These are phyloP conservation scores for Saccharomycodes ludwigii DNA, from an alignment of 805 yeast genomes.

Conservation along the genomic window DNA sequence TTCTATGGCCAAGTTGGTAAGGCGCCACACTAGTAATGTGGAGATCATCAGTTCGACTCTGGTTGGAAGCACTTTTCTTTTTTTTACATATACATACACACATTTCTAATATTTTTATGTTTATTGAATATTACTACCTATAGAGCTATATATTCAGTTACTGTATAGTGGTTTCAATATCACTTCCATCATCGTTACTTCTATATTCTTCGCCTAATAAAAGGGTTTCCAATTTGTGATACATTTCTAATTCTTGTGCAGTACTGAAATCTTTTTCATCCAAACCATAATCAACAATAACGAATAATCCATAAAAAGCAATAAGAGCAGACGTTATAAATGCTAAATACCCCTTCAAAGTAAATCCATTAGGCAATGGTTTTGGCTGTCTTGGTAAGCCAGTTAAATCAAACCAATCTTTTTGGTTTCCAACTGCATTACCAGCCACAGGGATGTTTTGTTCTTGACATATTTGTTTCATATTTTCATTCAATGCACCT, in stretches of 20 bases:
- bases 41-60: conserved; percentile 71
- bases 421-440: conserved; percentile 60
- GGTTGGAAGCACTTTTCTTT: conserved; percentile 64
- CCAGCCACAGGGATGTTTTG: conserved; percentile 39
- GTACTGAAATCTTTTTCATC: too few species aligned
- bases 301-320: conserved; percentile 48
- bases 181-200: too few species aligned
- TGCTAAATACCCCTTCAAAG: conserved; percentile 58
- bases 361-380: conserved; percentile 63
- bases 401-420: conserved; percentile 41
- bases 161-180: too few species aligned
- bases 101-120: too few species aligned
- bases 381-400: conserved; percentile 50
- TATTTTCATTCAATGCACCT: conserved; percentile 32
- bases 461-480: conserved; percentile 35
- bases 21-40: conserved; percentile 79
- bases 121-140: too few species aligned
- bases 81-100: too few species aligned
- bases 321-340: conserved; percentile 37
- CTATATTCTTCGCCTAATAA: too few species aligned
- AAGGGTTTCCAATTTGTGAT: too few species aligned
- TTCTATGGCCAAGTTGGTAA: conserved; percentile 57
- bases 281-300: conserved; percentile 54
- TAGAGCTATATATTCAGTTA: too few species aligned
- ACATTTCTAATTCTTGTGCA: too few species aligned